A percentile compares a stretch with the other conserved stretches of the same genome.
phyloP scores from a whole-genome alignment of 495 filamentous ascomycete genomes.

The Aspergillus nanangensis region DNA sequence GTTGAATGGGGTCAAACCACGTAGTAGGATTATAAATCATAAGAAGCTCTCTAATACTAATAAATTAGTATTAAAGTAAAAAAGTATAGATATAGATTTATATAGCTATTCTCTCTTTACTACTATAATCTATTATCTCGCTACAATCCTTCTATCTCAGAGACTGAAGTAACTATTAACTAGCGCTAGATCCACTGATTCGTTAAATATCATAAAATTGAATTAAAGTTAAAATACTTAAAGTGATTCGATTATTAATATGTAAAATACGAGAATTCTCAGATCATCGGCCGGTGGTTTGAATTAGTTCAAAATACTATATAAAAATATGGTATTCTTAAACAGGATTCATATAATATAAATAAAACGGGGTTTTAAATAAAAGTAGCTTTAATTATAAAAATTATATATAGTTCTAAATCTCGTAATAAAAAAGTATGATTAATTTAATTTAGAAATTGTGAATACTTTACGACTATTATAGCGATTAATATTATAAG shows the following conservation, averaged over 20 bases:
- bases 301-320: constrained; percentile 1
- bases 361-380: not conserved
- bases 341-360: not conserved
- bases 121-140: not conserved
- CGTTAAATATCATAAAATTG: not conserved
- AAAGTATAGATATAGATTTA: not conserved
- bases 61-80: not conserved
- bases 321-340: constrained; percentile 3
- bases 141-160: not conserved
- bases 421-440: not conserved
- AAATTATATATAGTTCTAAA: not conserved
- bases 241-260: not conserved
- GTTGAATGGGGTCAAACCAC: not conserved
- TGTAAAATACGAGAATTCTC: not conserved
- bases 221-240: not conserved
- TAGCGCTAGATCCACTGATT: constrained; percentile 1
- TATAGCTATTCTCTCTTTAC: not conserved
- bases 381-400: not conserved
- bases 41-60: not conserved
- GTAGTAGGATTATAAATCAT: not conserved
- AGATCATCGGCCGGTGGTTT: not conserved
- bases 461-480: not conserved
- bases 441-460: not conserved
- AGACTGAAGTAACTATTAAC: not conserved
- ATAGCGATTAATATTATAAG: no score